These are phyloP conservation scores for Davidsoniella eucalypti DNA, from an alignment of 2,329 filamentous ascomycete genomes.

Conservation along the genomic window DNA sequence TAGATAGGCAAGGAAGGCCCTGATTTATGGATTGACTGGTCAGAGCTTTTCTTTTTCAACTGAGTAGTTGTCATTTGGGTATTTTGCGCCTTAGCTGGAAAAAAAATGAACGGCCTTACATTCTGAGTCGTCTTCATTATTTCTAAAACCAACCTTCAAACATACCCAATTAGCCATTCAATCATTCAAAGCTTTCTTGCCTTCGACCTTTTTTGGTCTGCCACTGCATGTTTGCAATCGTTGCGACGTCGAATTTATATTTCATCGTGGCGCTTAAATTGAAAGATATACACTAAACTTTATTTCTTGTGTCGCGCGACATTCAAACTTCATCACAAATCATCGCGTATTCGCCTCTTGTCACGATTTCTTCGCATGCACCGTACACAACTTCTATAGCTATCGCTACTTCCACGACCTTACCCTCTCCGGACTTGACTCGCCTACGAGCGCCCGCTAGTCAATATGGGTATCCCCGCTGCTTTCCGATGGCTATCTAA, in stretches of 20 bases:
- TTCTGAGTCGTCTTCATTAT: no score
- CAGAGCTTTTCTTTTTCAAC: background rate
- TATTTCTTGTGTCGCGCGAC: background rate
- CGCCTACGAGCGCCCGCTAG: background rate
- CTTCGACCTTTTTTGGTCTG: no score
- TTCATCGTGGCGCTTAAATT: no score
- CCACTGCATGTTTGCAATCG: no score
- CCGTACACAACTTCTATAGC: background rate
- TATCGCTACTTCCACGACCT: background rate
- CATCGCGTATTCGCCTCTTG: background rate
- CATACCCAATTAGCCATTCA: no score
- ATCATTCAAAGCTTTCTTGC: no score
- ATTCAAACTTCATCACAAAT: background rate
- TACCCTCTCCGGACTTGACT: conserved; percentile 2
- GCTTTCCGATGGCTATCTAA: conserved; percentile 92
- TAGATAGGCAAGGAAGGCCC: background rate
- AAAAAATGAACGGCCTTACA: no score
- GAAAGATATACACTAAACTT: background rate
- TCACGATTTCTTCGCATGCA: background rate
- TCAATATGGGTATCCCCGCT: conserved; percentile 77
- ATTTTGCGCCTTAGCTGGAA: no score
- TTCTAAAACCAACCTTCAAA: no score
- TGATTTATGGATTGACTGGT: background rate
- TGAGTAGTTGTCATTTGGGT: background rate
- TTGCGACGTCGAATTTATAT: no score